Conservation (phyloP, 805 yeast genomes). For the Wickerhamomyces strasburgensis region DNA sequence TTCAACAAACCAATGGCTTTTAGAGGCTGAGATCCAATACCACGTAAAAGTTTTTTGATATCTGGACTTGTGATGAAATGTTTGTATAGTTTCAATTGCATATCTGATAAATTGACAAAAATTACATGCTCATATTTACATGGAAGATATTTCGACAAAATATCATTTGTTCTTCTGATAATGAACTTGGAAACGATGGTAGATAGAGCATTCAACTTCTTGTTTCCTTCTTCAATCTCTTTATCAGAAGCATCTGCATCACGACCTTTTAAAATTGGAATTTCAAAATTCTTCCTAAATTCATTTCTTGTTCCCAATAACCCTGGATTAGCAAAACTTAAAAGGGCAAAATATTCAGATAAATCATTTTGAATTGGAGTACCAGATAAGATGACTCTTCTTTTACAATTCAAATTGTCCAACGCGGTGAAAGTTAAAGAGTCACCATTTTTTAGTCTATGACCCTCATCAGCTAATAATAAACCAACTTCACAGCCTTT, state of each 20-base stretch:
- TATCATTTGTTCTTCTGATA: constrained; percentile 92
- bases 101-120: constrained; percentile 77
- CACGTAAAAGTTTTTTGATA: constrained; percentile 58
- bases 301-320: constrained; percentile 78
- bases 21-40: constrained; percentile 74
- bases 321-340: constrained; percentile 94
- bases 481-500: constrained; percentile 79
- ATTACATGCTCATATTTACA: constrained; percentile 95
- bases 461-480: constrained; percentile 83
- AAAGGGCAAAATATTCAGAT: constrained; percentile 85
- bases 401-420: constrained; percentile 73
- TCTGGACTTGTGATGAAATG: constrained; percentile 78
- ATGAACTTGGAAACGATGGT: constrained; percentile 81
- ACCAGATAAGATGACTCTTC: constrained; percentile 91
- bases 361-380: constrained; percentile 96
- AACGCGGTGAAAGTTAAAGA: constrained; percentile 86
- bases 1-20: constrained; percentile 86
- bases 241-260: constrained; percentile 85
- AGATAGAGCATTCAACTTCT: constrained; percentile 64
- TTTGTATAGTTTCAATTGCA: constrained; percentile 67
- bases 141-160: constrained; percentile 88
- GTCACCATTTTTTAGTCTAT: constrained; percentile 81
- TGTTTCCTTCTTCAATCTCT: constrained; percentile 65
- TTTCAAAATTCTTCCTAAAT: constrained; percentile 80
- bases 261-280: constrained; percentile 74